Evolutionary conservation across 129 eudicot species (phyloP).

Genomic region (Helichrysum umbraculigerum): DNA sequence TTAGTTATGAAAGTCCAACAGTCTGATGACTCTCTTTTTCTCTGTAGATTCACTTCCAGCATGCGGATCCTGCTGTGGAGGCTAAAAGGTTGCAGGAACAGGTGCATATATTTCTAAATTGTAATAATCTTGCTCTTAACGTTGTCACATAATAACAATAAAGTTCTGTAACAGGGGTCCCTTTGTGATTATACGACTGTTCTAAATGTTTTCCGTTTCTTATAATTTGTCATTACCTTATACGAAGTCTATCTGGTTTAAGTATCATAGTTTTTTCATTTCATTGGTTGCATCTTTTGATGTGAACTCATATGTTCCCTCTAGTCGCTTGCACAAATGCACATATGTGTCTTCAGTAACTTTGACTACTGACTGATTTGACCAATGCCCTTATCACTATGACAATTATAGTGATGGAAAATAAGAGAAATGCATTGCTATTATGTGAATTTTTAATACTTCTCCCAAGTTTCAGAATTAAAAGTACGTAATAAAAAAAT

Average conservation of each 20-base stretch:
- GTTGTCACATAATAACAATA: constrained; percentile 23
- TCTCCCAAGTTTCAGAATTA: no score
- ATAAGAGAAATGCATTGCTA: no score
- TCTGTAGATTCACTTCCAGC: constrained; percentile 81
- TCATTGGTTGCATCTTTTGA: constrained; percentile 5
- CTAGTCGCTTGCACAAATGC: constrained; percentile 11
- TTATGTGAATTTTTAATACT: no score
- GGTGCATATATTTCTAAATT: neutral
- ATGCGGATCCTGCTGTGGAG: constrained; percentile 95
- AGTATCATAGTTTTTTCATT: neutral
- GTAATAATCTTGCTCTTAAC: constrained; percentile 18
- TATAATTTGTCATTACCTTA: neutral
- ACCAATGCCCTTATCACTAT: neutral
- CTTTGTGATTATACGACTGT: constrained; percentile 3
- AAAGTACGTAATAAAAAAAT: no score
- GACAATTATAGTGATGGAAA: neutral
- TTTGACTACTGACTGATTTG: neutral
- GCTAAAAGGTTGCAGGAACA: constrained; percentile 25
- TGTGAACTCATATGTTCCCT: constrained; percentile 15
- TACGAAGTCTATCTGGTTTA: neutral
- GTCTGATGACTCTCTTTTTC: neutral
- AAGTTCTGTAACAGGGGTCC: constrained; percentile 28
- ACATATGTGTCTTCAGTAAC: neutral
- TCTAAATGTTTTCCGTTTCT: neutral
- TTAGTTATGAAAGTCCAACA: neutral